Evolutionary conservation across 257 asterid genomes (phyloP).

Genomic region (Anisodus acutangulus): DNA sequence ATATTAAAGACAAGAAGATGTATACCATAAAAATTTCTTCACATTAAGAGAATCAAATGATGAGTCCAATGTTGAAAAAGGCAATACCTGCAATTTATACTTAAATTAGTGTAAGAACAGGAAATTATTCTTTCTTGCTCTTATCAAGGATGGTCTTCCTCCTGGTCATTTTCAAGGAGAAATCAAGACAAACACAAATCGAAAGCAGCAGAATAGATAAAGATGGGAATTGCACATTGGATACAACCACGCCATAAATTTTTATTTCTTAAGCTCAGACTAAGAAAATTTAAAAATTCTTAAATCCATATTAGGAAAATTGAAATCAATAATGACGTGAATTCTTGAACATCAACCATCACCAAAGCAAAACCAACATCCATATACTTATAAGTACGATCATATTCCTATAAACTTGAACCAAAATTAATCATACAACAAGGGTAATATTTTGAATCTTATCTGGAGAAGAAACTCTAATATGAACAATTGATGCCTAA

Average conservation of each 20-base stretch:
- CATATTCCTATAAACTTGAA: not conserved
- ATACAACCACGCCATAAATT: not conserved
- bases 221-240: not conserved
- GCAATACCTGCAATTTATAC: constrained; percentile 70
- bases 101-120: constrained; percentile 33
- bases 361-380: not conserved
- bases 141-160: constrained; percentile 53
- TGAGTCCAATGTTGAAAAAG: constrained; percentile 82
- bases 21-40: constrained; percentile 87
- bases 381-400: not conserved
- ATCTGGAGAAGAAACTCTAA: not conserved
- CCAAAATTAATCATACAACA: not conserved
- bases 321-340: not conserved
- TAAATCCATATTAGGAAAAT: not conserved
- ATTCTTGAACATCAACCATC: not conserved
- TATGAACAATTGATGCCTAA: not conserved
- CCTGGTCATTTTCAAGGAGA: constrained; percentile 44
- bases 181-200: constrained; percentile 3
- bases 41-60: constrained; percentile 79
- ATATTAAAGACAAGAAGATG: constrained; percentile 26
- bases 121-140: constrained; percentile 47
- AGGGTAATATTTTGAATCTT: not conserved
- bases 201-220: not conserved
- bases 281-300: not conserved
- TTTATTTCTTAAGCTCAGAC: not conserved